Conservation (phyloP, 331 rosid species). For the Quercus lobata region DNA sequence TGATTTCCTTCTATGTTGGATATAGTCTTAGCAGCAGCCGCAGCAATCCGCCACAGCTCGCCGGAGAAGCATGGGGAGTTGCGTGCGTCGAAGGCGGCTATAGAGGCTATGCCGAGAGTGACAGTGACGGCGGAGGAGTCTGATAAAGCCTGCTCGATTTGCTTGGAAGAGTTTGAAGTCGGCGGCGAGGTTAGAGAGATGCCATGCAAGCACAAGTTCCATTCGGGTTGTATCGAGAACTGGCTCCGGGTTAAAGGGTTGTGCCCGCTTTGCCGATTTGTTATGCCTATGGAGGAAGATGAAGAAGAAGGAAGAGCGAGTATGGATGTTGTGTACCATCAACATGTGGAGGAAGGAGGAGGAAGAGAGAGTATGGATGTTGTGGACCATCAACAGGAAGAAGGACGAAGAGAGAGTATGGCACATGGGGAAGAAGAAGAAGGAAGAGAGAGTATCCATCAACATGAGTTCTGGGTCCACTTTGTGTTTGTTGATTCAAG, state of each 20-base stretch:
- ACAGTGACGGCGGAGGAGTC: not conserved
- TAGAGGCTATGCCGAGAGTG: conserved; percentile 15
- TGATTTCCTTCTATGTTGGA: too few relatives aligned
- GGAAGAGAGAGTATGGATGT: too few relatives aligned
- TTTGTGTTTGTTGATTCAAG: too few relatives aligned
- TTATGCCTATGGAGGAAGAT: conserved; percentile 19
- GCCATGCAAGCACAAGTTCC: conserved; percentile 24
- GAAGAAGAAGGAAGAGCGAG: not conserved
- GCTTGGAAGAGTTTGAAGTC: conserved; percentile 7
- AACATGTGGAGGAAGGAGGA: too few relatives aligned
- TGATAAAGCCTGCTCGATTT: conserved; percentile 12
- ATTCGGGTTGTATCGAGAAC: conserved; percentile 11
- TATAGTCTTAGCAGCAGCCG: too few relatives aligned
- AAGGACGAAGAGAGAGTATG: too few relatives aligned
- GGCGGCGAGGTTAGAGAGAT: conserved; percentile 20
- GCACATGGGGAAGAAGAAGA: too few relatives aligned
- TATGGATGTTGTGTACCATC: too few relatives aligned
- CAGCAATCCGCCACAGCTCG: too few relatives aligned
- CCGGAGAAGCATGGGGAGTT: not conserved
- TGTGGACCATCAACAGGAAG: too few relatives aligned
- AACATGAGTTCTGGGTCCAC: too few relatives aligned
- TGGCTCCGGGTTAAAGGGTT: conserved; percentile 12
- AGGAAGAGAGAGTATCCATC: too few relatives aligned
- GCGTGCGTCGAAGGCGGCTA: conserved; percentile 5
- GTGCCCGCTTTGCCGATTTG: conserved; percentile 23